These are phyloP conservation scores for Pseudopediastrum boryanum DNA, from an alignment of 139 green algal genomes.

Conservation along the genomic window DNA sequence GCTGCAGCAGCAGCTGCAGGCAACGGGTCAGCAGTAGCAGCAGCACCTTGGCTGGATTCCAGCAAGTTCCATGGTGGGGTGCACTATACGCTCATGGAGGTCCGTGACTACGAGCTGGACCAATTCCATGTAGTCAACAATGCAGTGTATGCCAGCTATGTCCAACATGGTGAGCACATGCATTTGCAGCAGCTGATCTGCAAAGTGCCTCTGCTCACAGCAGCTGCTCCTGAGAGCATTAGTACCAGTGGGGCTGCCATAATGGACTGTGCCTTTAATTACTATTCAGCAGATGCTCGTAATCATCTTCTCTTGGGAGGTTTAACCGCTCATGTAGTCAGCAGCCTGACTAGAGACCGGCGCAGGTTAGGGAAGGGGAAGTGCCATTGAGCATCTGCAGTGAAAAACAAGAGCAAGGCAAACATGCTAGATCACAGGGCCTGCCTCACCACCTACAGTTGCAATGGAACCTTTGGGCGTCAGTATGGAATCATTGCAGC, in stretches of 20 bases:
- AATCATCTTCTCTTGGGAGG: not conserved
- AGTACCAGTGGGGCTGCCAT: not conserved
- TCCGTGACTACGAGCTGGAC: conserved; percentile 36
- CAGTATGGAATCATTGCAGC: no score
- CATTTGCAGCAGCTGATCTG: not conserved
- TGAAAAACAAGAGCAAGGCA: no score
- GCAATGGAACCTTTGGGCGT: no score
- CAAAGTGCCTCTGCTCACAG: not conserved
- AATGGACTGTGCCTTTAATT: not conserved
- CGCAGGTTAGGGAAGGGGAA: no score
- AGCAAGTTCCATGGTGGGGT: conserved; percentile 19
- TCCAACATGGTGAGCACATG: conserved; percentile 32
- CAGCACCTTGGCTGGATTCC: no score
- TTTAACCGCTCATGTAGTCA: conserved; percentile 3
- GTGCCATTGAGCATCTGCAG: no score
- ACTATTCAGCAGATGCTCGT: not conserved
- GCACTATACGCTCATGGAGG: conserved; percentile 30
- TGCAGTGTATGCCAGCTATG: conserved; percentile 35
- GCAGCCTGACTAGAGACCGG: no score
- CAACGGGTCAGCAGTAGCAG: no score
- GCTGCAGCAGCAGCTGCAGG: no score
- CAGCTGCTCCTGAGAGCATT: not conserved
- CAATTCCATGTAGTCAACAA: conserved; percentile 45
- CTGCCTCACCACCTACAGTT: no score
- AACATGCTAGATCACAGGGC: no score